Base-by-base conservation (phyloP, 129 eudicot species). In the Centella asiatica region DNA sequence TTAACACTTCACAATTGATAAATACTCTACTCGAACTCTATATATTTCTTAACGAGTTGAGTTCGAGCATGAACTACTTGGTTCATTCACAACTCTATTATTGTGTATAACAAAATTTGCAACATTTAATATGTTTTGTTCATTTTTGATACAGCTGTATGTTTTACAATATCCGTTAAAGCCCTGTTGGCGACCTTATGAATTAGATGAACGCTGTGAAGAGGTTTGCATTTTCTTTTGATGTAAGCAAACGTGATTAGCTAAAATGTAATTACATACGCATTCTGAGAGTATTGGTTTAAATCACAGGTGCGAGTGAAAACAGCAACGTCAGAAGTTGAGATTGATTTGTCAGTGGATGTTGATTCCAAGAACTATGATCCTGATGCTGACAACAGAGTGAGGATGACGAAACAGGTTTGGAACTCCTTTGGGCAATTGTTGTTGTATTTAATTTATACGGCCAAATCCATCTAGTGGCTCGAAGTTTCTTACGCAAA, bases 131-230 rank as follows among this genome's bases (percentile, higher is more conserved):
- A 2, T 7, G 49, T 11, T 51, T 67, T 48, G 40, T 28, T 56
- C 42, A 7, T 54, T 57, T 0, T 0, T 76, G 25, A 34, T 76
- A 19, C 77, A 84, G 98, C 64, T 83, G 20, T 84, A 84, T 61
- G 81, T 87, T 45, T 55, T 87, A 77, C 96, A 87, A 66, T 92
- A 79, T 76, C 98, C 98, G 22, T 59, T 92, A 31, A 75, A 89
- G 74, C 84, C 86, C 18, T 17, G 60, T 44, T 92, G 98, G 96
- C 78, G 98, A 28, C 94, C 98, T 13, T 92, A 87, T 57, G 98
- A 82, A 47, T 70, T 87, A 55, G 98, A 86, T 17, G 85, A 84
- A 6, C 78, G 82, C 44, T 90, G 95, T 49, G 74, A 80, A 62
- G 80, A 80, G 95, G 98, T 92, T 60, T 5, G 73, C 31, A 34